Base-by-base conservation (phyloP, 129 eudicot genomes). In the Centella asiatica region DNA sequence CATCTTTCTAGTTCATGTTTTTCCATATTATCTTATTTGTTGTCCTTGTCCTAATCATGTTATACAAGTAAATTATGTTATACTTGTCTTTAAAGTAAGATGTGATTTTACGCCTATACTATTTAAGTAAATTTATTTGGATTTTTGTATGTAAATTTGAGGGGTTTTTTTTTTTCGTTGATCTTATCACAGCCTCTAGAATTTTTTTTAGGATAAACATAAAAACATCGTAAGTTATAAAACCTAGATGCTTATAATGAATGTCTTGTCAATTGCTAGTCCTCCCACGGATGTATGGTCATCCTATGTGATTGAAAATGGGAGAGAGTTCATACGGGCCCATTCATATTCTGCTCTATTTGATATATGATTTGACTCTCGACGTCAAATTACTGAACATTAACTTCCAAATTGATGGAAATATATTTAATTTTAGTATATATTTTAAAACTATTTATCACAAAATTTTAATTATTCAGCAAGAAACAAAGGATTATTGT, bases 291-390 rank as follows among this genome's bases (percentile, higher is more conserved):
- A 40, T 64, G 66, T 60, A 62, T 53, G 71, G 69, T 67, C 69
- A 69, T 27, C 66, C 0, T 20, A 58, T 19, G 27, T 65, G 44
- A 68, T 61, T 52, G 39, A 34, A 42, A 67, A 68, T 61, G 48
- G 46, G 72, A 57, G 66, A 75, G 59, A 55, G 40, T 64, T 64
- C 48, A 46, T 23, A 64, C 44, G 76, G 84, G 69, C 72, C 68
- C n/a, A n/a, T n/a, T n/a, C n/a, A n/a, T n/a, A n/a, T n/a, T n/a
- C n/a, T n/a, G n/a, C n/a, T n/a, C n/a, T n/a, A n/a, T n/a, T n/a
- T n/a, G n/a, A n/a, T n/a, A n/a, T n/a, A n/a, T n/a, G n/a, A n/a
- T n/a, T n/a, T n/a, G n/a, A n/a, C n/a, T n/a, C n/a, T n/a, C n/a
- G n/a, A n/a, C n/a, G n/a, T n/a, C n/a, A n/a, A n/a, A n/a, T n/a